phyloP scores from a whole-genome alignment of 2,329 filamentous ascomycete species.

The Monilinia vaccinii-corymbosi region DNA sequence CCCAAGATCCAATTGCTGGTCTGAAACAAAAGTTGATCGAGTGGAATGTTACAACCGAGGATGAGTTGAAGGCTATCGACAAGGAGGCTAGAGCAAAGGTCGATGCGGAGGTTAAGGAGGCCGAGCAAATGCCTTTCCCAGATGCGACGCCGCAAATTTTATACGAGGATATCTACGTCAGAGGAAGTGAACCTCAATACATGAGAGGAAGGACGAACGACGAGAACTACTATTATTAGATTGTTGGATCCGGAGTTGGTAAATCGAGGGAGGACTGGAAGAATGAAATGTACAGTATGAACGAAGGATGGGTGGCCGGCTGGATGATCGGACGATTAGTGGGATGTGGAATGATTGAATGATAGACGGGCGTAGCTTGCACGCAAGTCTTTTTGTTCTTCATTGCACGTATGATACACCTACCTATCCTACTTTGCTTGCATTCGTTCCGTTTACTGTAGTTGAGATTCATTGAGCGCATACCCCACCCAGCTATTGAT shows the following conservation, averaged over 20 bases:
- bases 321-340: neutral
- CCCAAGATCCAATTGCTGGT: conserved; percentile 95
- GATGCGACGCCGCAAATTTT: conserved; percentile 74
- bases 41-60: conserved; percentile 84
- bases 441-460: conserved; percentile 1
- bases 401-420: neutral
- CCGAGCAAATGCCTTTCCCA: conserved; percentile 78
- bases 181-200: conserved; percentile 78
- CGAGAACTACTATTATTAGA: conserved; percentile 69
- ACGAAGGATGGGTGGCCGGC: neutral
- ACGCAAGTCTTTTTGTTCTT: neutral
- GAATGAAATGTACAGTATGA: conserved; percentile 1
- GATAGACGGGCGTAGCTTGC: neutral
- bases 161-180: conserved; percentile 94
- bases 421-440: neutral
- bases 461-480: conserved; percentile 1
- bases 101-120: conserved; percentile 80
- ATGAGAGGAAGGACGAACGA: conserved; percentile 80
- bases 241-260: neutral
- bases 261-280: neutral
- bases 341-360: conserved; percentile 3
- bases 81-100: conserved; percentile 83
- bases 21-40: conserved; percentile 97
- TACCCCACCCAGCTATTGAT: neutral
- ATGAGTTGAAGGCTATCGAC: conserved; percentile 92